A percentile compares a stretch with the other conserved stretches of the same genome.
phyloP scores from a whole-genome alignment of 129 eudicot genomes.

The Centella asiatica region DNA sequence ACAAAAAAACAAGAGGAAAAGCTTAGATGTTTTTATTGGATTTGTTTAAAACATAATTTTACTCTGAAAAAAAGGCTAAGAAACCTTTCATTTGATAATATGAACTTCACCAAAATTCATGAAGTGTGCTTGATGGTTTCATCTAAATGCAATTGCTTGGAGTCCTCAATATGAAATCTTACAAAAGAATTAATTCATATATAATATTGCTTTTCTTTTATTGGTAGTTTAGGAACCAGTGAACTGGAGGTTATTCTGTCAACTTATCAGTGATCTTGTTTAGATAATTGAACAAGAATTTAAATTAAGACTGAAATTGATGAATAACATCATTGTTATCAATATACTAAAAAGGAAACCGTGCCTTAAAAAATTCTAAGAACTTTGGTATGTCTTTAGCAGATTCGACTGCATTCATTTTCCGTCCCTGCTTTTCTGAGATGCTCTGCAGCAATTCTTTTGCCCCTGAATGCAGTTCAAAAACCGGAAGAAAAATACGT shows the following conservation, averaged over 20 bases:
- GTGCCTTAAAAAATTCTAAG: slow-evolving; percentile 62
- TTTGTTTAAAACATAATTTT: background rate
- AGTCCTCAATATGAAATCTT: too few species aligned
- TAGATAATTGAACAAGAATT: background rate
- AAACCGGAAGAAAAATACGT: slow-evolving; percentile 8
- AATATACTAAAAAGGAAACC: slow-evolving; percentile 10
- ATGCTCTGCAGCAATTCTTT: slow-evolving; percentile 76
- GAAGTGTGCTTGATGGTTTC: too few species aligned
- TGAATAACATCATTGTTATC: background rate
- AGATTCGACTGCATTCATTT: slow-evolving; percentile 83
- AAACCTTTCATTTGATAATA: background rate
- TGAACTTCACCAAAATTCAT: too few species aligned
- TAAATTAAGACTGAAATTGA: too few species aligned
- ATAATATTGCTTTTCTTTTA: too few species aligned
- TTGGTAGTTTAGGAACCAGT: too few species aligned
- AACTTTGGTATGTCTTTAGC: slow-evolving; percentile 72
- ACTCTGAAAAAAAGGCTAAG: background rate
- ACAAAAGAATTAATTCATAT: too few species aligned
- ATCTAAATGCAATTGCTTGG: too few species aligned
- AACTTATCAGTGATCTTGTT: too few species aligned
- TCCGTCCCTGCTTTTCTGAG: slow-evolving; percentile 88
- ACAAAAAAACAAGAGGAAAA: background rate
- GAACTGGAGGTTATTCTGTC: too few species aligned
- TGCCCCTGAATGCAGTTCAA: slow-evolving; percentile 60
- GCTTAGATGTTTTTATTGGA: background rate